Conservation (phyloP, 106 monocot species). For the Phalaenopsis equestris region DNA sequence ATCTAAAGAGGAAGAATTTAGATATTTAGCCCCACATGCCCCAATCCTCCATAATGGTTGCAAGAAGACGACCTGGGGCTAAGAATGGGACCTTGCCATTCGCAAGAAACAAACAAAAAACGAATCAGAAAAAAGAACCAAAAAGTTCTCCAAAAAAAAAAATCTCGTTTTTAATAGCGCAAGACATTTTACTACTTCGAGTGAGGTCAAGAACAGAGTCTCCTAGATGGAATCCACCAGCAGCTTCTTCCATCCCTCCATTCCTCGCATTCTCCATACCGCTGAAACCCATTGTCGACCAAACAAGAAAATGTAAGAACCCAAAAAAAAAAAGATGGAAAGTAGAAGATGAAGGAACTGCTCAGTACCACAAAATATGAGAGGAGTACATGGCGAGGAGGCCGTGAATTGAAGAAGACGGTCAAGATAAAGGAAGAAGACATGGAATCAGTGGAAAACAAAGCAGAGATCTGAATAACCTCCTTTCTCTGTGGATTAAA, state of each 20-base stretch:
- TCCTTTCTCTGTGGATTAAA: neutral
- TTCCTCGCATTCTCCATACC: slow-evolving; percentile 14
- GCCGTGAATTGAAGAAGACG: neutral
- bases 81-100: slow-evolving; percentile 43
- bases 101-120: slow-evolving; percentile 10
- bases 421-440: neutral
- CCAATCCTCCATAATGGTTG: slow-evolving; percentile 28
- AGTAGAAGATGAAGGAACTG: neutral
- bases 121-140: neutral
- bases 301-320: neutral
- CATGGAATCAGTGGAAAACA: neutral
- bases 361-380: slow-evolving; percentile 28
- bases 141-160: neutral
- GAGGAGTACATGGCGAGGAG: slow-evolving; percentile 42
- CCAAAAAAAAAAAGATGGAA: neutral
- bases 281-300: slow-evolving; percentile 15
- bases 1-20: neutral
- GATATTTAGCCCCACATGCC: slow-evolving; percentile 22
- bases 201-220: slow-evolving; percentile 50
- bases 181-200: slow-evolving; percentile 22
- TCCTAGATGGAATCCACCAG: slow-evolving; percentile 42
- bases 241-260: slow-evolving; percentile 13
- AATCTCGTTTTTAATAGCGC: neutral
- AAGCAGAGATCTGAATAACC: neutral
- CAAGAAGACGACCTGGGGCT: slow-evolving; percentile 51